phyloP scores from a whole-genome alignment of 495 filamentous ascomycete species.

The Lasiosphaeria ovina region DNA sequence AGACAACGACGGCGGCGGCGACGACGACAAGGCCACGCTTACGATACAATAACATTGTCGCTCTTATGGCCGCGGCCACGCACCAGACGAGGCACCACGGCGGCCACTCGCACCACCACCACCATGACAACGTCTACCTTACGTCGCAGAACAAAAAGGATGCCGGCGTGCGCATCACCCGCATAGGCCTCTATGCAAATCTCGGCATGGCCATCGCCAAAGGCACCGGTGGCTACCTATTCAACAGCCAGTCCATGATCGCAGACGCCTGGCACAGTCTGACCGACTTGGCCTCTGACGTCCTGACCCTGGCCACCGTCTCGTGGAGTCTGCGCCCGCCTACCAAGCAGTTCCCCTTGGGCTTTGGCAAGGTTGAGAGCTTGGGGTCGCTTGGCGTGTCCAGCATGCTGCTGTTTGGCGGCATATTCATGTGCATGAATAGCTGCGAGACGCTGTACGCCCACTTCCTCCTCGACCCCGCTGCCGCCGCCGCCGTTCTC shows the following conservation, averaged over 20 bases:
- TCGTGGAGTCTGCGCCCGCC: constrained; percentile 85
- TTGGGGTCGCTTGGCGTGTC: constrained; percentile 91
- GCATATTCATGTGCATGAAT: constrained; percentile 84
- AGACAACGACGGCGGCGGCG: constrained; percentile 8
- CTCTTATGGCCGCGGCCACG: constrained; percentile 30
- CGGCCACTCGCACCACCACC: constrained; percentile 57
- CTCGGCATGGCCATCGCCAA: constrained; percentile 91
- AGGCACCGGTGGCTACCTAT: constrained; percentile 84
- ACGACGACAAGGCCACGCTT: not conserved
- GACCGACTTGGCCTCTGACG: constrained; percentile 90
- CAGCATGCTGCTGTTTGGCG: constrained; percentile 80
- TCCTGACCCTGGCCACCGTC: constrained; percentile 90
- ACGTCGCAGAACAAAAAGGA: constrained; percentile 86
- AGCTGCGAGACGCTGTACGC: constrained; percentile 71
- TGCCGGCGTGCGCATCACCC: constrained; percentile 90
- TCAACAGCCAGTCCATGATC: constrained; percentile 90
- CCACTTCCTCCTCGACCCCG: constrained; percentile 73
- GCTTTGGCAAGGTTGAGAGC: constrained; percentile 97
- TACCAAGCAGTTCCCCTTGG: constrained; percentile 75
- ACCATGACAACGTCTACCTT: constrained; percentile 87
- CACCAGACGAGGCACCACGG: constrained; percentile 45
- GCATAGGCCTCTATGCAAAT: constrained; percentile 88
- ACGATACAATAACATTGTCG: constrained; percentile 15
- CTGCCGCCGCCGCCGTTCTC: constrained; percentile 55
- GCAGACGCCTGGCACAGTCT: constrained; percentile 94